Conservation (phyloP, 441 rosid genomes). For the Flueggea neowawraea region DNA sequence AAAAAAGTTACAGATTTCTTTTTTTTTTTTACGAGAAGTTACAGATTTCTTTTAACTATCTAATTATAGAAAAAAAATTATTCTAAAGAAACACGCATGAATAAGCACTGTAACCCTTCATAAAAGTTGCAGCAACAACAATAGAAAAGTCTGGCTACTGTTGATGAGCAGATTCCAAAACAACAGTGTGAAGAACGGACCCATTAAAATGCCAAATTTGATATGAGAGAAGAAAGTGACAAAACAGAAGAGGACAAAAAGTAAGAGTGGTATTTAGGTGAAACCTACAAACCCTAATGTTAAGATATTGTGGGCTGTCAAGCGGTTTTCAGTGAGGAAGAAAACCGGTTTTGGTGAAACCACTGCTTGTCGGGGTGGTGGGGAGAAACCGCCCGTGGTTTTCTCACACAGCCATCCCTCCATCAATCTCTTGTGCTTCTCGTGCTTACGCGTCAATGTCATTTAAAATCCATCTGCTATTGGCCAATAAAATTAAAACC, state of each 20-base stretch:
- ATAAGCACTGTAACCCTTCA: no score
- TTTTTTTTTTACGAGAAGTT: no score
- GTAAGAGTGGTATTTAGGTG: constrained; percentile 5
- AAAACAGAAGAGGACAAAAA: constrained; percentile 25
- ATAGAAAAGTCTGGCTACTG: no score
- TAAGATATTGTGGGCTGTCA: constrained; percentile 32
- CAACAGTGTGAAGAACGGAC: no score
- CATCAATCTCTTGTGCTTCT: constrained; percentile 15
- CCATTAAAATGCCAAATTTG: no score
- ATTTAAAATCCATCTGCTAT: neutral
- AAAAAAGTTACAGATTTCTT: no score
- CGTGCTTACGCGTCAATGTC: constrained; percentile 28
- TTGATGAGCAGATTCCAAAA: no score
- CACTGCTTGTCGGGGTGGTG: constrained; percentile 46
- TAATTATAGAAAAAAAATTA: no score
- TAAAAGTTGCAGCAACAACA: no score
- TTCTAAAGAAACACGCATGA: no score
- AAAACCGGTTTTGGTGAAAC: constrained; percentile 28
- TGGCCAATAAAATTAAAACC: no score
- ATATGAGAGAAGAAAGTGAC: constrained; percentile 13
- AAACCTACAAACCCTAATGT: constrained; percentile 13
- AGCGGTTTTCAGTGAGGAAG: constrained; percentile 9
- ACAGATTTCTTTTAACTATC: no score
- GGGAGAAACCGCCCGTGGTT: constrained; percentile 55
- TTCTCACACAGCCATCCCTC: constrained; percentile 28